These are phyloP conservation scores for Alternaria rosae DNA, from an alignment of 2,329 filamentous ascomycete species.

Conservation along the genomic window DNA sequence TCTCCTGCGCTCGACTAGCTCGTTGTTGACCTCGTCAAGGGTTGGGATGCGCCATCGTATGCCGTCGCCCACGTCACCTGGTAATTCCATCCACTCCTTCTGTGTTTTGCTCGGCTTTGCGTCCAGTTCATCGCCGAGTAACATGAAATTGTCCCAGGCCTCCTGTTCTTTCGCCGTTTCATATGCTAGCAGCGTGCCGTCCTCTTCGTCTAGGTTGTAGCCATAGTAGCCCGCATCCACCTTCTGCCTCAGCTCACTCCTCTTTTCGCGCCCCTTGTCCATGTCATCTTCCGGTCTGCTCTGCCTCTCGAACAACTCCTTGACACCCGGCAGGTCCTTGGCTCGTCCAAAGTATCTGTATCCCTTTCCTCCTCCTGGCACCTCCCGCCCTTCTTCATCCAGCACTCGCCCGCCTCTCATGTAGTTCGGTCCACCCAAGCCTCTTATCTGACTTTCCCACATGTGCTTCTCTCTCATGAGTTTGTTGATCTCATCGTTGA, in stretches of 20 bases:
- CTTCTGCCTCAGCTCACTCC: conserved; percentile 73
- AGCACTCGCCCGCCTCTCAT: conserved; percentile 71
- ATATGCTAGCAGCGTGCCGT: conserved; percentile 79
- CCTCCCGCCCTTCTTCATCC: conserved; percentile 64
- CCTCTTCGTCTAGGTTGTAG: conserved; percentile 91
- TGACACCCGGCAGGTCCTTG: conserved; percentile 88
- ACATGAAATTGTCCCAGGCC: conserved; percentile 73
- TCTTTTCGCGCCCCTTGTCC: conserved; percentile 70
- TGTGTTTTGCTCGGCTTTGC: conserved; percentile 36
- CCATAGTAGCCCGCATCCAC: conserved; percentile 97
- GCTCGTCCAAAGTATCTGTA: conserved; percentile 89
- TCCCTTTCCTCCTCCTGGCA: conserved; percentile 77
- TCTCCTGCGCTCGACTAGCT: conserved; percentile 85
- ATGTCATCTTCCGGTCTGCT: conserved; percentile 53
- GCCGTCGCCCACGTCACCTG: conserved; percentile 86
- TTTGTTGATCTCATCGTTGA: conserved; percentile 99
- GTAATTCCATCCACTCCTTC: conserved; percentile 77
- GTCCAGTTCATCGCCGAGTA: conserved; percentile 58
- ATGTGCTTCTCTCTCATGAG: conserved; percentile 98
- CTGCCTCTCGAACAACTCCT: conserved; percentile 70
- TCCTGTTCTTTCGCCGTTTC: conserved; percentile 85
- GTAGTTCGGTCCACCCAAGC: conserved; percentile 96
- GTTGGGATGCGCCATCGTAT: conserved; percentile 83
- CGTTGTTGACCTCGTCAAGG: conserved; percentile 90
- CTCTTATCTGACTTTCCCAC: conserved; percentile 97